phyloP scores from a whole-genome alignment of 2,329 filamentous ascomycete species.

The Xylaria digitata region DNA sequence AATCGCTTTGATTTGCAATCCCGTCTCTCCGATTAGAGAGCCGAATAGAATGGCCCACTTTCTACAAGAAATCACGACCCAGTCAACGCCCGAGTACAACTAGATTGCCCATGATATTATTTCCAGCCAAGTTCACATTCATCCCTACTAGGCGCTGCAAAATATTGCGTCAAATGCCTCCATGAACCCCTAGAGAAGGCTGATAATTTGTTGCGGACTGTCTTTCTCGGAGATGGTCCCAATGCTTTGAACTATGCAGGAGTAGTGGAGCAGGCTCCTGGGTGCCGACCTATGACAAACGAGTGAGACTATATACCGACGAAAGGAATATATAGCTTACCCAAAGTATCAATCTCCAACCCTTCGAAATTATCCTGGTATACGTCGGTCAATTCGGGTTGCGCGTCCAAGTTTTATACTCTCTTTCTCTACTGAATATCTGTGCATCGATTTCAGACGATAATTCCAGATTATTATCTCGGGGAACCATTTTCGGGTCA shows the following conservation, averaged over 20 bases:
- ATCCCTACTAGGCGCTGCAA: background rate
- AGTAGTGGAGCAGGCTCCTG: background rate
- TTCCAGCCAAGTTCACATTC: background rate
- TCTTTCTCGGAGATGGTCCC: background rate
- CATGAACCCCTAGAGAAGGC: background rate
- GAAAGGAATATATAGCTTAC: background rate
- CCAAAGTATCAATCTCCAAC: background rate
- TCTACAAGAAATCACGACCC: background rate
- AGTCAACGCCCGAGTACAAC: background rate
- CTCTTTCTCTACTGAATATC: background rate
- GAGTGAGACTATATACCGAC: background rate
- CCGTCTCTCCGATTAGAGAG: background rate
- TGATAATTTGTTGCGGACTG: background rate
- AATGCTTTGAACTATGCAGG: background rate
- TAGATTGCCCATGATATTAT: background rate
- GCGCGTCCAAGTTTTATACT: background rate
- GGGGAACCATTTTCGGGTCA: too few species aligned
- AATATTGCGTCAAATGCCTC: background rate
- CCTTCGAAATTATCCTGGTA: background rate
- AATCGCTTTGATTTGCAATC: constrained; percentile 32
- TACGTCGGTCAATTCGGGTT: too few species aligned
- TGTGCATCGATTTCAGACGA: background rate
- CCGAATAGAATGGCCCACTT: constrained; percentile 5
- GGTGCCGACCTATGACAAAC: background rate
- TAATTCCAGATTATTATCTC: too few species aligned